Conservation (phyloP, 1,284 basidiomycete species). For the Phellopilus nigrolimitatus region DNA sequence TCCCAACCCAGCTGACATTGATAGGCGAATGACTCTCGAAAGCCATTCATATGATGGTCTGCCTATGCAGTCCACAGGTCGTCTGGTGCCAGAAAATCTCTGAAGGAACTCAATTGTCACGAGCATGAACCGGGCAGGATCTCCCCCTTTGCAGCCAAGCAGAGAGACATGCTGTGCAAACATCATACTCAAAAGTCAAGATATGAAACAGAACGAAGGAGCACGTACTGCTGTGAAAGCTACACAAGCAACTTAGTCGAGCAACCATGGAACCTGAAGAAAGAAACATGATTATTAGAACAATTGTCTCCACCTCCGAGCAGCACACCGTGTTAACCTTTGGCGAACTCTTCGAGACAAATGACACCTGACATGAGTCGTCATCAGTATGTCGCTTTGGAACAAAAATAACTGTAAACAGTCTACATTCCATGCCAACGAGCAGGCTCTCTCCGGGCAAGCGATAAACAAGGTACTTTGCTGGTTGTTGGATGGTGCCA, state of each 20-base stretch:
- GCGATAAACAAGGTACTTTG: conserved; percentile 79
- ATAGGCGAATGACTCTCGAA: too few species aligned
- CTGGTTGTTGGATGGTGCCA: conserved; percentile 57
- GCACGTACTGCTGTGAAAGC: conserved; percentile 78
- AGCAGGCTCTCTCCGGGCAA: conserved; percentile 68
- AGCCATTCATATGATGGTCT: neutral
- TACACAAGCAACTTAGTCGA: conserved; percentile 85
- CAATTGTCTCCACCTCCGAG: neutral
- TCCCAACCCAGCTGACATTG: too few species aligned
- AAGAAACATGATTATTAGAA: conserved; percentile 4
- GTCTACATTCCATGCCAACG: conserved; percentile 74
- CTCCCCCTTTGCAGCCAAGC: conserved; percentile 85
- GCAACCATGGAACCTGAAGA: conserved; percentile 65
- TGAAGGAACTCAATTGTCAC: conserved; percentile 32
- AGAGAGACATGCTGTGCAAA: conserved; percentile 66
- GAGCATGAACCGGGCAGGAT: conserved; percentile 81
- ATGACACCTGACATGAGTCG: conserved; percentile 60
- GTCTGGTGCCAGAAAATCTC: neutral
- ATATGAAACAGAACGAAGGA: neutral
- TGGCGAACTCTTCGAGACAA: conserved; percentile 82
- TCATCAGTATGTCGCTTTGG: too few species aligned
- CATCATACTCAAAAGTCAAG: conserved; percentile 2
- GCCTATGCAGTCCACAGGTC: neutral
- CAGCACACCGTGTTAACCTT: conserved; percentile 37
- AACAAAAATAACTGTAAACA: conserved; percentile 10